Conservation (phyloP, 2,329 filamentous ascomycete species). For the Biscogniauxia sp. region DNA sequence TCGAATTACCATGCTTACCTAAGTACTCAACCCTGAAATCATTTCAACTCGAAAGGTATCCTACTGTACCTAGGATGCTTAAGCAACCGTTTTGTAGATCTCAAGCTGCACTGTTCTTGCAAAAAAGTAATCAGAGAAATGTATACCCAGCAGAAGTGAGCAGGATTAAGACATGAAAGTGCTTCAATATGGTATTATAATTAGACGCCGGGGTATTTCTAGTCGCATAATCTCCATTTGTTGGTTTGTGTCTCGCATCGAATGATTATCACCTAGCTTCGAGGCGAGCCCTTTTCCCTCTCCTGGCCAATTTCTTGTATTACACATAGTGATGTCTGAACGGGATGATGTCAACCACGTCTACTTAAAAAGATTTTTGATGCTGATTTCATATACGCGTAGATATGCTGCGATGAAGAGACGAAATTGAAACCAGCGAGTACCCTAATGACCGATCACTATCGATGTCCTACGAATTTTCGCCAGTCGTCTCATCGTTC, state of each 20-base stretch:
- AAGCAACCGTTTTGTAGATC: no score
- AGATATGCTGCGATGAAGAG: background rate
- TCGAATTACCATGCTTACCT: no score
- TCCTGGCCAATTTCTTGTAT: background rate
- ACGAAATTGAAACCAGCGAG: background rate
- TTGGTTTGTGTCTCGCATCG: background rate
- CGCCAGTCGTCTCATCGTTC: constrained; percentile 16
- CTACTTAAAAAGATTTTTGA: background rate
- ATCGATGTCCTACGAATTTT: constrained; percentile 8
- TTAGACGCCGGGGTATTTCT: background rate
- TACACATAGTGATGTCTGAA: background rate
- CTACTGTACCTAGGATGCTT: no score
- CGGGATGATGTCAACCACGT: background rate
- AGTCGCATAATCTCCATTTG: background rate
- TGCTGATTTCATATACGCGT: background rate
- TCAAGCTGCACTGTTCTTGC: no score
- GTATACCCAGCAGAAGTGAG: no score
- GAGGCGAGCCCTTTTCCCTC: background rate
- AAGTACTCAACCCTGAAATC: no score
- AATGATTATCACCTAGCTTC: background rate
- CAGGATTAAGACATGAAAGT: no score
- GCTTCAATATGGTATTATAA: background rate
- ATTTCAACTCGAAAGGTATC: no score
- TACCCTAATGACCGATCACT: background rate
- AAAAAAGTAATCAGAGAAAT: no score